Base-by-base conservation (phyloP, 768 basidiomycete species). In the Trichaptum fuscoviolaceum region DNA sequence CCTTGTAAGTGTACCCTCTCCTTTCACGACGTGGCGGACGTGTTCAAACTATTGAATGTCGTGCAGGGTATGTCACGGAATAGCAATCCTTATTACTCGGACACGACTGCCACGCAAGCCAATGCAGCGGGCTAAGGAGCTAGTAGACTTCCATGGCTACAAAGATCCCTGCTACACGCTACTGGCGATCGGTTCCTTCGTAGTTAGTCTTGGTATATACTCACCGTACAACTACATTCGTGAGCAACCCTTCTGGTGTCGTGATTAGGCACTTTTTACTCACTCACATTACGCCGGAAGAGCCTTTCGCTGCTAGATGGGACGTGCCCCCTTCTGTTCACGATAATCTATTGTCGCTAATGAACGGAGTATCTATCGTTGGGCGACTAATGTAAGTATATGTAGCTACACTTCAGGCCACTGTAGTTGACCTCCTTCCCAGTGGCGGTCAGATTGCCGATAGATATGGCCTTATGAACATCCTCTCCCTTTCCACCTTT, bases 361-460 rank as follows among this genome's bases (percentile, higher is more conserved):
- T 73, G 58, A 71, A 70, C 61, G 75, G 73, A 18, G 66, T 69
- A 1, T 69, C 73, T 26, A 72, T 75, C 23, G 61, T 70, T 24
- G 75, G 75, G 5, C 71, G 75, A n/a, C 69, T 75, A 20, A 67
- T 72, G 72, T 73, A 35, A 35, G 71, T 69, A 1, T 64, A 57
- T 5, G 17, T 27, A 23, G 20, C 4, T 18, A n/a, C 23, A 60
- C 42, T 66, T 25, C 18, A 18, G 12, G 1, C 34, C n/a, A 34
- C 9, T 26, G 26, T 24, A 7, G 25, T 10, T 2, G 4, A 58
- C 57, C 64, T 2, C 15, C 12, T 52, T 5, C 42, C 20, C 5
- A 52, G 42, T 15, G 42, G 42, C 20, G 42, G 42, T 2, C 42
- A 12, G 15, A 2, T 52, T 12, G 42, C 42, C 27, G 57, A 58